Percentiles rank a stretch among this genome's conserved stretches.
Conservation (phyloP, 73 alveolate genomes). For the Paramecium sexaurelia region DNA sequence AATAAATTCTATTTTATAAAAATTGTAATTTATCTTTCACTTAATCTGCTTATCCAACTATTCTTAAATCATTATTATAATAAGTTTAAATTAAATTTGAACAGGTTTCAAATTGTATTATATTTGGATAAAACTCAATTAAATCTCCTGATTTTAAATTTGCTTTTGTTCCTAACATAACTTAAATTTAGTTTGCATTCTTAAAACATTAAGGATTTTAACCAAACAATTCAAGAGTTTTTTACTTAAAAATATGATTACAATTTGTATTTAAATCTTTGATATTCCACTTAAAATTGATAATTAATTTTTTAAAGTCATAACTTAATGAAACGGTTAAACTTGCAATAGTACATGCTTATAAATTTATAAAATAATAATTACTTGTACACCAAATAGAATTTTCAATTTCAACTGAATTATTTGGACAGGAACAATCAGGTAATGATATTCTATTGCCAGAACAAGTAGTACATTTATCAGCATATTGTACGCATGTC, state of each 20-base stretch:
- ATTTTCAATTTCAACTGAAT: background rate
- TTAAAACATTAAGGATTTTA: background rate
- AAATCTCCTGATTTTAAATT: background rate
- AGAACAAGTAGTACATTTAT: background rate
- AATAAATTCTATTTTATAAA: background rate
- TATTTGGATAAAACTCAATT: background rate
- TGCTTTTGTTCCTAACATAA: background rate
- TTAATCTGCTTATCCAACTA: background rate
- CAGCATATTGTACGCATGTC: background rate
- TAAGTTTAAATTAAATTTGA: background rate
- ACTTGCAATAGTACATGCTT: background rate
- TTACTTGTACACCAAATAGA: background rate
- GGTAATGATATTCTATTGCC: slow-evolving; percentile 29
- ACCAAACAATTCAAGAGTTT: background rate
- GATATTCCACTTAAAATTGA: background rate
- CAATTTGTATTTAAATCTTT: background rate
- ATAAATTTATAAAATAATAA: background rate
- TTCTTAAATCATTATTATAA: background rate
- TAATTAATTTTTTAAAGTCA: background rate
- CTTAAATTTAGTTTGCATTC: background rate
- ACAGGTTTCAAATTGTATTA: background rate
- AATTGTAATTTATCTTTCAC: background rate
- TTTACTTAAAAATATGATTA: background rate
- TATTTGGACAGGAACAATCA: background rate
- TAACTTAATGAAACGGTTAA: background rate